A percentile compares a stretch with the other conserved stretches of the same genome.
Conservation (phyloP, 805 yeast species). For the Metschnikowia dekortorum region DNA sequence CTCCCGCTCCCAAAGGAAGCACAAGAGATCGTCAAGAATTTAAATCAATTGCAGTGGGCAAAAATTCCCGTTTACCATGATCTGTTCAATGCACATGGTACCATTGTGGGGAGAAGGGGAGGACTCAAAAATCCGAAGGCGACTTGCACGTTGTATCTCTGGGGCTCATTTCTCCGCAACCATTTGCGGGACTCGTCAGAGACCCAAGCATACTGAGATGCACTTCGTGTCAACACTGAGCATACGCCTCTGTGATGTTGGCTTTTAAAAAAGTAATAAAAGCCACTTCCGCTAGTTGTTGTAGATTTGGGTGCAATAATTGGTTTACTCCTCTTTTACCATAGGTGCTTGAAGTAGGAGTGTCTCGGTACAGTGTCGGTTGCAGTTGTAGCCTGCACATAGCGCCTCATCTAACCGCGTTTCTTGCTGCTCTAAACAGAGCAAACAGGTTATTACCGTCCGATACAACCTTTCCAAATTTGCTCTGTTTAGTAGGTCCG, state of each 20-base stretch:
- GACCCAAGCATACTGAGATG: background rate
- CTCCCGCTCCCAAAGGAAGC: constrained; percentile 38
- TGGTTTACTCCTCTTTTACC: background rate
- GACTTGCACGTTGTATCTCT: constrained; percentile 47
- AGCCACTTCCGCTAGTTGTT: too few species aligned
- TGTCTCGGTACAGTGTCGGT: background rate
- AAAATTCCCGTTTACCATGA: constrained; percentile 72
- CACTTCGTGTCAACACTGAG: background rate
- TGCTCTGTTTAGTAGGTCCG: background rate
- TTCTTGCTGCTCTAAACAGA: constrained; percentile 1
- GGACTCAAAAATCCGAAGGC: constrained; percentile 48
- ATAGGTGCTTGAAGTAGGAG: background rate
- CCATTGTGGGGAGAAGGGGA: constrained; percentile 76
- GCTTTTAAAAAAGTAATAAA: too few species aligned
- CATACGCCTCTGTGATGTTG: background rate
- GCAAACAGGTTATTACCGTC: background rate
- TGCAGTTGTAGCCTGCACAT: constrained; percentile 1
- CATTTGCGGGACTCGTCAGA: constrained; percentile 17
- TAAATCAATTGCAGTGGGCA: constrained; percentile 68
- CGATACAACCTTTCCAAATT: background rate
- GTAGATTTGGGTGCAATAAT: too few species aligned
- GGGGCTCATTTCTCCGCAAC: constrained; percentile 39
- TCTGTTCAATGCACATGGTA: constrained; percentile 79
- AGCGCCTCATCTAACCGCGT: background rate
- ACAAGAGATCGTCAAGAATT: constrained; percentile 41